A percentile compares a stretch with the other conserved stretches of the same genome.
Evolutionary conservation across 1,284 basidiomycete genomes (phyloP).

Genomic region (Microbotryum lychnidis-dioicae): DNA sequence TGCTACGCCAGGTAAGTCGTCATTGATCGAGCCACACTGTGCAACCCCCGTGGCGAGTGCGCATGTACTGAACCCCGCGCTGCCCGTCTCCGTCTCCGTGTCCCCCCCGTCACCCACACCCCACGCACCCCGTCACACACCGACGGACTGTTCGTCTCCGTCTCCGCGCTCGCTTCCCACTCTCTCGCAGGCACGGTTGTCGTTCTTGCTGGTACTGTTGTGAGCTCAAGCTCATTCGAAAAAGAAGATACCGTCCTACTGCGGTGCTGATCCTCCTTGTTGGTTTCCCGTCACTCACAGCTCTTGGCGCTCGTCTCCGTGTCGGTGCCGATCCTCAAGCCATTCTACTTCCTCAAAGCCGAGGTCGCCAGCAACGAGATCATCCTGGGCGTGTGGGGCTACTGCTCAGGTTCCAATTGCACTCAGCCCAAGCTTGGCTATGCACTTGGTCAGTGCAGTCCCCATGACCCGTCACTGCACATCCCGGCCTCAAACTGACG

Average conservation of each 20-base stretch:
- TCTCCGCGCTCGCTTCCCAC: not conserved
- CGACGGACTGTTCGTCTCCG: not conserved
- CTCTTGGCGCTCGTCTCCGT: slow-evolving; percentile 29
- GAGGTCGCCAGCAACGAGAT: slow-evolving; percentile 16
- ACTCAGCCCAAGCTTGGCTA: slow-evolving; percentile 26
- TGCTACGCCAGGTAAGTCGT: slow-evolving; percentile 8
- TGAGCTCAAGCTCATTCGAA: not conserved
- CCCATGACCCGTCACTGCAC: too few relatives aligned
- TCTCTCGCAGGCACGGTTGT: slow-evolving; percentile 27
- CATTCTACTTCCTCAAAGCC: slow-evolving; percentile 33
- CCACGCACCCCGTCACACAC: too few relatives aligned
- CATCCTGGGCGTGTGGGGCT: slow-evolving; percentile 30
- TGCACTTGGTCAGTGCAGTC: slow-evolving; percentile 14
- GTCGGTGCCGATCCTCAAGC: slow-evolving; percentile 31
- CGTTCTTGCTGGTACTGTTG: slow-evolving; percentile 29
- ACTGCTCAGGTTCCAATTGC: slow-evolving; percentile 26
- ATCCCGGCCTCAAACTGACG: slow-evolving; percentile 5
- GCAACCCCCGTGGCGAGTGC: too few relatives aligned
- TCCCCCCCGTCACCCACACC: too few relatives aligned
- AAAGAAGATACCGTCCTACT: not conserved
- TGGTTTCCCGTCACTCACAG: not conserved
- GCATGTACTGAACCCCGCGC: too few relatives aligned
- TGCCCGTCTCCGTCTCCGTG: too few relatives aligned
- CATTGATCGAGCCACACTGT: too few relatives aligned
- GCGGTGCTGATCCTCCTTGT: not conserved